Conservation (phyloP, 345 rosid genomes). For the Ailanthus altissimus region DNA sequence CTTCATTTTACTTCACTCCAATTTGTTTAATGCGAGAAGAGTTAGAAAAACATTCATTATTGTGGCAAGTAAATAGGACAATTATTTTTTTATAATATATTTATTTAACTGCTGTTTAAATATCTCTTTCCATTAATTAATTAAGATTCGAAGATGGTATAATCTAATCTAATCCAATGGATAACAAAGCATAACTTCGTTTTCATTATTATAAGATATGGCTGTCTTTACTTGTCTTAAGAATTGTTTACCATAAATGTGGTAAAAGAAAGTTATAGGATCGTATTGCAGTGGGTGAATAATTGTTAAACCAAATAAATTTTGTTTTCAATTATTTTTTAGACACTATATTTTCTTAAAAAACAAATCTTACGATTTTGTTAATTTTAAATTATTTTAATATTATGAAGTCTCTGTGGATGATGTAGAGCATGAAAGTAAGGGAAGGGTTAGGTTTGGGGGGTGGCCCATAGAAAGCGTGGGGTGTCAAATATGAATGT, state of each 20-base stretch:
- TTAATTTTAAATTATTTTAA: no score
- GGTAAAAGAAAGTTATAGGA: no score
- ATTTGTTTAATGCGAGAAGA: conserved; percentile 3
- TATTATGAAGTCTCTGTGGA: no score
- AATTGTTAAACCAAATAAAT: no score
- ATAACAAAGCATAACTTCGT: background rate
- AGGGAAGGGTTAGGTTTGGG: background rate
- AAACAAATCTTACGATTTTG: background rate
- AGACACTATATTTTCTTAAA: no score
- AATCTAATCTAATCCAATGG: background rate
- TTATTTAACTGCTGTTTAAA: background rate
- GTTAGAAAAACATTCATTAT: background rate
- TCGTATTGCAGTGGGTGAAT: no score
- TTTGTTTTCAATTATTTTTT: background rate
- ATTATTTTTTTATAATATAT: background rate
- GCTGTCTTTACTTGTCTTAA: no score
- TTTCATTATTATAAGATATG: background rate
- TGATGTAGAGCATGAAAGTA: background rate
- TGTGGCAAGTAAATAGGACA: no score
- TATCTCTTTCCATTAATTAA: background rate
- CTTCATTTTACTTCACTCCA: background rate
- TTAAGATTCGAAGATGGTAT: background rate
- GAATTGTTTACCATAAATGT: no score
- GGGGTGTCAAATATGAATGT: background rate
- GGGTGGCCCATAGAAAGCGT: conserved; percentile 5